Base-by-base conservation (phyloP, 257 asterid genomes). In the Lycium ferocissimum region DNA sequence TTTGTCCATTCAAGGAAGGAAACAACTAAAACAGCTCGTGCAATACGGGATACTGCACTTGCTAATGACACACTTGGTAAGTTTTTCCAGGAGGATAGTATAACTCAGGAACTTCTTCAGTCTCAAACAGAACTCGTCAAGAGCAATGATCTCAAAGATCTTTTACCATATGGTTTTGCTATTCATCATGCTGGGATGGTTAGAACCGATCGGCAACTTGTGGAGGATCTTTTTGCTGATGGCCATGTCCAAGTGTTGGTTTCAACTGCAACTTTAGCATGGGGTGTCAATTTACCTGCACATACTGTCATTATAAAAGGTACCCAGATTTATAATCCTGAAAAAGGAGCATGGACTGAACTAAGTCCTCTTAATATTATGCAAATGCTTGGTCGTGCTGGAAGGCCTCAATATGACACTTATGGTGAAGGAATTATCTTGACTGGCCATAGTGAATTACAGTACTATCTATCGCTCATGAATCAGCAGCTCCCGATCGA, bases 371-470 rank as follows among this genome's bases (percentile, higher is more conserved):
- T 89, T 43, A 90, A 89, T 89, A 90, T 89, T 11, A 89, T 89
- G 92, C 90, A 89, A 82, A 89, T 89, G 92, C 89, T 89, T 84
- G 92, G 92, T n/a, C 90, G 92, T 47, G 92, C 92, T 49, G 92
- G 92, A 79, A 88, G 92, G 88, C 92, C 92, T 56, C 92, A 89
- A 53, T 89, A 75, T 84, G 92, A 89, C 81, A 87, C 87, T 4
- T 82, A 81, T 43, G 92, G 92, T 35, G 92, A 87, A 80, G 92
- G 92, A 62, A 89, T 89, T 17, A 87, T 89, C 33, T 86, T 89
- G 11, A 89, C 92, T 8, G 87, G 90, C 7, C 92, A 89, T 40
- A 82, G 85, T 33, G 92, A 89, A 59, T 72, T 89, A 59, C 92
- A 87, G 15, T 89, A 87, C 79, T 89, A 89, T 86, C 67, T 89